Evolutionary conservation across 768 basidiomycete species (phyloP), one percentile per base, ranked within the genome.

Genomic region (Hericium coralloides): DNA sequence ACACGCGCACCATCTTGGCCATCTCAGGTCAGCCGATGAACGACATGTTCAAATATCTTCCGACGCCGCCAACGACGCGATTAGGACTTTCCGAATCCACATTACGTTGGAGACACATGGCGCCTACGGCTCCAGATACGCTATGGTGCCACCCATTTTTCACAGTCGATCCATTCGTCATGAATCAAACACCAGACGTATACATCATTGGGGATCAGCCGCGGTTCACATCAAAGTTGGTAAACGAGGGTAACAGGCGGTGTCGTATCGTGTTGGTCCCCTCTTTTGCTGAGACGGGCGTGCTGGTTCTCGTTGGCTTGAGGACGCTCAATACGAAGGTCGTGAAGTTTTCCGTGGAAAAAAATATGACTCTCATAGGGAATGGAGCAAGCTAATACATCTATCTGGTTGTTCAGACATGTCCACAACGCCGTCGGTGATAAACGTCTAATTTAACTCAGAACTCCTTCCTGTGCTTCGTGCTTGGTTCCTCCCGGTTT

Each of bases 91-190:
- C 91, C 10, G 80, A 84, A 65, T 76, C 85, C 43, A 95, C 93
- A 12, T 76, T 99, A 37, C 81, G 78, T 63, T 99, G 95, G 97
- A 76, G 94, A 57, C 95, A 98, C 73, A 83, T 97, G 69, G 94
- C 97, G n/a, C 97, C 97, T 3, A 98, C 97, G 8, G 95, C 95
- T 23, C 97, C 97, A 25, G 97, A 99, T 70, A 99, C 97, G 1
- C 78, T 99, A 3, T 98, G 94, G 94, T 98, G 97, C 64, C 95
- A 98, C 69, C 97, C 97, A 17, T 98, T 88, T 73, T 82, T 88
- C 52, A 76, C 81, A 26, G 73, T 76, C 17, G 97, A 99, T 67
- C 97, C 97, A 0, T 99, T 99, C 72, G 76, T 97, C 56, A 77
- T 99, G 36, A 64, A 73, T n/a, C 79, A 85, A 66, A 87, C 92